A percentile compares a stretch with the other conserved stretches of the same genome.
These are phyloP conservation scores for Ogataea polymorpha DNA, from an alignment of 805 yeast genomes.

Conservation along the genomic window DNA sequence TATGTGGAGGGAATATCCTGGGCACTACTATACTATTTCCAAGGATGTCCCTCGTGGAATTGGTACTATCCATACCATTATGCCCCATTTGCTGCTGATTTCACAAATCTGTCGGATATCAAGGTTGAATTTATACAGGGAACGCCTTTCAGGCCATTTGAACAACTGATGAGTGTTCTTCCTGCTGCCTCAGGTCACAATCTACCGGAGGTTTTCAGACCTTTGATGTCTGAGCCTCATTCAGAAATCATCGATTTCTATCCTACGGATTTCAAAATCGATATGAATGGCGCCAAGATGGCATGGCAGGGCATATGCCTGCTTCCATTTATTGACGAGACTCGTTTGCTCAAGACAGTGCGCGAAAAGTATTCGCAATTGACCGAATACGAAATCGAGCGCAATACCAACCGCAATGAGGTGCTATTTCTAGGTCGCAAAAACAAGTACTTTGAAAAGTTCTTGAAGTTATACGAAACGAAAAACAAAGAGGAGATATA, in stretches of 20 bases:
- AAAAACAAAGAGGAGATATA: conserved; percentile 25
- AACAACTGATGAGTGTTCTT: conserved; percentile 89
- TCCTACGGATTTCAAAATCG: conserved; percentile 83
- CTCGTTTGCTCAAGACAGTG: conserved; percentile 65
- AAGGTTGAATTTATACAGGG: conserved; percentile 62
- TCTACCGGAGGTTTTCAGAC: conserved; percentile 76
- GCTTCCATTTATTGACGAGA: conserved; percentile 86
- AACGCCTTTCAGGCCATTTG: conserved; percentile 83
- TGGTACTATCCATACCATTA: conserved; percentile 98
- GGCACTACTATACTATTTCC: conserved; percentile 91
- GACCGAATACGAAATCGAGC: conserved; percentile 60
- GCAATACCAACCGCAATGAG: conserved; percentile 72
- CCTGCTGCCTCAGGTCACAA: conserved; percentile 93
- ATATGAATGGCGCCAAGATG: conserved; percentile 94
- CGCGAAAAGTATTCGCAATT: conserved; percentile 58
- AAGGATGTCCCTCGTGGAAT: conserved; percentile 98
- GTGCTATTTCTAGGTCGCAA: conserved; percentile 64
- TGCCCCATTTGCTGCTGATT: conserved; percentile 96
- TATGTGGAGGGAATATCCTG: conserved; percentile 97
- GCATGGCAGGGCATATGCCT: conserved; percentile 94
- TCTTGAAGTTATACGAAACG: conserved; percentile 43
- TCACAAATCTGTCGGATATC: conserved; percentile 50
- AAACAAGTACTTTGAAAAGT: conserved; percentile 46
- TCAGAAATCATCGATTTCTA: conserved; percentile 89
- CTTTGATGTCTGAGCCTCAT: conserved; percentile 72